Evolutionary conservation across 768 basidiomycete species (phyloP).

Genomic region (Suillus spraguei): DNA sequence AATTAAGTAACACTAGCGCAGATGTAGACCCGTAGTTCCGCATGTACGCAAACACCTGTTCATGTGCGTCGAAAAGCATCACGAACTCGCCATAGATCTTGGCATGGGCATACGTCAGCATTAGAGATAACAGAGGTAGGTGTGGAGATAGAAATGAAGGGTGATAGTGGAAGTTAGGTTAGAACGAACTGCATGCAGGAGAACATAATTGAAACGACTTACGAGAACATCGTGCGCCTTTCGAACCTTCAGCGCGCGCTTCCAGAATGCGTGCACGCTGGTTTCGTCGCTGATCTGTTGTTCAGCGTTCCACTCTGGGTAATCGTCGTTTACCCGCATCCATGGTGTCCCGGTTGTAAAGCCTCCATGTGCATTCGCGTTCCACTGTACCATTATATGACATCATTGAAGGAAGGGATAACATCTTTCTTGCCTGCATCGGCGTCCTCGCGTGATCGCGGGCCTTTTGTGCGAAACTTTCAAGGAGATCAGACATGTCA

Average conservation of each 20-base stretch:
- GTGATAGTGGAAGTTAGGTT: too few relatives aligned
- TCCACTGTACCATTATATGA: slow-evolving; percentile 50
- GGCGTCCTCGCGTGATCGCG: slow-evolving; percentile 74
- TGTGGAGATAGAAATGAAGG: slow-evolving; percentile 1
- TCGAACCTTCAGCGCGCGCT: slow-evolving; percentile 51
- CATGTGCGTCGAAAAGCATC: slow-evolving; percentile 47
- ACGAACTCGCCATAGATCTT: slow-evolving; percentile 66
- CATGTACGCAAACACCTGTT: slow-evolving; percentile 56
- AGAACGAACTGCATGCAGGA: background rate
- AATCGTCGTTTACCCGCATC: slow-evolving; percentile 79
- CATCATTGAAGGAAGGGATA: background rate
- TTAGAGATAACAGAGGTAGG: background rate
- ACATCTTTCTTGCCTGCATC: slow-evolving; percentile 51
- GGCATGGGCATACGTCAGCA: background rate
- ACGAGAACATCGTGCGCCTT: slow-evolving; percentile 35
- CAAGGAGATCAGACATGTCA: slow-evolving; percentile 64
- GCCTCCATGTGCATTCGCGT: slow-evolving; percentile 53
- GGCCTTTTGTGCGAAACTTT: slow-evolving; percentile 59
- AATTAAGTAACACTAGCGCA: slow-evolving; percentile 52
- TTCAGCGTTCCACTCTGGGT: slow-evolving; percentile 57
- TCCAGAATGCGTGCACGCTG: slow-evolving; percentile 68
- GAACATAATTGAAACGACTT: background rate
- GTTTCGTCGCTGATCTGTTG: slow-evolving; percentile 46
- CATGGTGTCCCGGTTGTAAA: slow-evolving; percentile 69
- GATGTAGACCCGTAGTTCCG: slow-evolving; percentile 38